Evolutionary conservation across 805 yeast genomes (phyloP), one percentile per base, ranked within the genome.

Genomic region (Metschnikowia amazonensis): DNA sequence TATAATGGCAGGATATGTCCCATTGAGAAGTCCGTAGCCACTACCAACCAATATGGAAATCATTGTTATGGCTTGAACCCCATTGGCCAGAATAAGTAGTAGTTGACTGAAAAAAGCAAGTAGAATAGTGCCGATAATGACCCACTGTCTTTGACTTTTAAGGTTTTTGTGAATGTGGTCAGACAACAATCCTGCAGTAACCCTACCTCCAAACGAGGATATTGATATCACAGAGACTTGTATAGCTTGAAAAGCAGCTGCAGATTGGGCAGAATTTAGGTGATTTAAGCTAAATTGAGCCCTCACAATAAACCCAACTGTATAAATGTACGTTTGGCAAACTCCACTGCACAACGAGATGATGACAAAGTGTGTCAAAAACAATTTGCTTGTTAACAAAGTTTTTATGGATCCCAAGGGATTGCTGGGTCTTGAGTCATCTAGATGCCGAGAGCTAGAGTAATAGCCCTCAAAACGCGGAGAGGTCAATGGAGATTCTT

Each of bases 1-100:
- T 24, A 84, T 72, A 2, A 84, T 73, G 1, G 90, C 84, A 3
- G 95, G 95, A 59, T 81, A 82, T 0, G 84, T 77, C 0, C 92
- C 92, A 65, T 82, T 84, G 3, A 79, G 63, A 23, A 84, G 69
- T 0, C 95, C 95, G 64, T 83, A 86, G 17, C 86, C 75, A 27
- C 72, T 67, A 0, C 94, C 94, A 44, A 79, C 71, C 4, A 81
- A 57, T 3, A 74, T 64, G 0, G 89, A 82, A 2, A 85, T 62
- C 23, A 72, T 64, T 4, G 53, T 51, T 8, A 53, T 45, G 3
- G 44, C 48, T 20, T 41, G 36, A 3, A 65, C 46, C 8, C 61
- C 47, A 42, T 60, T 60, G 37, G 61, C 56, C 25, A 48, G 31
- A n/a, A 65, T 53, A 3, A 61, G 57, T 20, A 67, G 64, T 16